Evolutionary conservation across 2,329 filamentous ascomycete species (phyloP).

Genomic region (Paramyrothecium sp.): DNA sequence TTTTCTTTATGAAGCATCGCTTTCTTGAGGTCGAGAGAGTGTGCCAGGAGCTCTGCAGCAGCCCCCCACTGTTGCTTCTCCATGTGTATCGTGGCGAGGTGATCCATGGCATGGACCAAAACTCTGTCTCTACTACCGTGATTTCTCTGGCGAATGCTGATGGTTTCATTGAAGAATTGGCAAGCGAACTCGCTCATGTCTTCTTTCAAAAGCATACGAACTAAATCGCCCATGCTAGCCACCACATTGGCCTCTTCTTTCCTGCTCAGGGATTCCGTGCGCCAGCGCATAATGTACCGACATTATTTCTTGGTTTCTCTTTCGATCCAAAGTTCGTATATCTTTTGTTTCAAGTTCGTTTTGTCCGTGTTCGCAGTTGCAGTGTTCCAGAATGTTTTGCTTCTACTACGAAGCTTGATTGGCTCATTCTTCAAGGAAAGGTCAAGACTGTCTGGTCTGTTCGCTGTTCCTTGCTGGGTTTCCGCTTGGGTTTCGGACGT

Average conservation of each 20-base stretch:
- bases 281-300: neutral
- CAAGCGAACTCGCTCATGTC: neutral
- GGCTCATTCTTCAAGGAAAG: neutral
- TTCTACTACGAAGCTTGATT: neutral
- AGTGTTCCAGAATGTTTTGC: neutral
- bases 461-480: neutral
- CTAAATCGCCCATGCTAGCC: neutral
- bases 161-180: neutral
- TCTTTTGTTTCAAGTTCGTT: neutral
- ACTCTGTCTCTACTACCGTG: neutral
- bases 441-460: neutral
- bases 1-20: neutral
- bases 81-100: neutral
- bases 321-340: neutral
- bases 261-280: neutral
- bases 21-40: neutral
- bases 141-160: neutral
- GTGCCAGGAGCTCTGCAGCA: neutral
- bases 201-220: neutral
- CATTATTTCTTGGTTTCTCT: neutral
- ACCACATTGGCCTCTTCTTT: neutral
- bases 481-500: neutral
- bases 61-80: neutral
- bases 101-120: neutral
- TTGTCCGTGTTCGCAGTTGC: neutral